A percentile compares a stretch with the other conserved stretches of the same genome.
Conservation (phyloP, 169 alveolate species). For the Cryptosporidium andersoni region DNA sequence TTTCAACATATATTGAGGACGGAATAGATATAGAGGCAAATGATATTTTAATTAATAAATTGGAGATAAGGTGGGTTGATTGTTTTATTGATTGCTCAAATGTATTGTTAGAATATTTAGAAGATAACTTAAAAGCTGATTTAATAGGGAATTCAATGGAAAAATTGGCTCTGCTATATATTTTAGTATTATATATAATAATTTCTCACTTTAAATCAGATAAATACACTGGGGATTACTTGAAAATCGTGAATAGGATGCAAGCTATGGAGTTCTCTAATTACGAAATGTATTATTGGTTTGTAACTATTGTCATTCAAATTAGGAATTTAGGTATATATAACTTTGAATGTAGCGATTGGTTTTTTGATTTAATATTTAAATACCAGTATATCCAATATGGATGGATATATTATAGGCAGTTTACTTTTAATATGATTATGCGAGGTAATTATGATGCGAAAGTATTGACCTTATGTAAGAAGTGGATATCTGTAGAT, state of each 20-base stretch:
- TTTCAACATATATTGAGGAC: neutral
- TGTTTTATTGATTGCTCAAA: constrained; percentile 5
- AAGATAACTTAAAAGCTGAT: neutral
- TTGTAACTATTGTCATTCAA: neutral
- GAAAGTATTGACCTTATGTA: constrained; percentile 13
- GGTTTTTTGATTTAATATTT: too few relatives aligned
- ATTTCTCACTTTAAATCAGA: neutral
- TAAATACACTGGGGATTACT: neutral
- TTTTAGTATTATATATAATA: constrained; percentile 25
- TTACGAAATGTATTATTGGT: constrained; percentile 42
- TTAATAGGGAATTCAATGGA: neutral
- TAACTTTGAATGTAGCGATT: too few relatives aligned
- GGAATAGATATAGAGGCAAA: neutral
- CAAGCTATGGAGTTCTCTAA: constrained; percentile 2
- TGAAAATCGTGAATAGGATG: neutral
- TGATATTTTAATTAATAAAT: neutral
- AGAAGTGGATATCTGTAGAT: constrained; percentile 1
- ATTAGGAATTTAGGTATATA: too few relatives aligned
- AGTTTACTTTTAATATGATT: neutral
- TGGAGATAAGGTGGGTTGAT: constrained; percentile 21
- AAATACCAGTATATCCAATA: too few relatives aligned
- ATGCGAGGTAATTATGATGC: constrained; percentile 17
- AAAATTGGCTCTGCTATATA: constrained; percentile 24
- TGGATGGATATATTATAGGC: too few relatives aligned
- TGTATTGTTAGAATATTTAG: constrained; percentile 18